Evolutionary conservation across 1,139 yeast genomes (phyloP), one percentile per base, ranked within the genome.

Genomic region (Nakaseomyces sp.): DNA sequence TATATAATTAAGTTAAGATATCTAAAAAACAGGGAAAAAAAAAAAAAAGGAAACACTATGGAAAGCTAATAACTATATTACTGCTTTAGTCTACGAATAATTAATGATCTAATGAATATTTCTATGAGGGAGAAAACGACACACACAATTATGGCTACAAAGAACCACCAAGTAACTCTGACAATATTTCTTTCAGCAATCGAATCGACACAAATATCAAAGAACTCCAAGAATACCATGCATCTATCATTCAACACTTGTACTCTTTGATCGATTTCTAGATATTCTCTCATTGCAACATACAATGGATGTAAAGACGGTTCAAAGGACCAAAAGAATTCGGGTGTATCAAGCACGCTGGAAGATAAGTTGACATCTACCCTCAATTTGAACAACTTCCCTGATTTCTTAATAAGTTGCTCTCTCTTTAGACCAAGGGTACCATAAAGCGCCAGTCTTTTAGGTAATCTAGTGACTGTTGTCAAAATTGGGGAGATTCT

Each of bases 251-350:
- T 91, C 43, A 91, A 72, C 4, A 91, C 96, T 58, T 86, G 88
- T 13, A 89, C 96, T 47, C 98, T 70, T 63, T 86, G 95, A 58
- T 89, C 97, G 50, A 91, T 88, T 63, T 91, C 98, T 48, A 91
- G 70, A 58, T 91, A 91, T 53, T 91, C 97, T 46, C 96, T 68
- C 46, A 89, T 83, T 0, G 96, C 97, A 31, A 76, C 73, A 63
- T 91, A 91, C 41, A 91, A 69, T 2, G 97, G 97, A 61, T 89
- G 94, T 50, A 91, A 72, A 30, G 95, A 89, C 3, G 98, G 98
- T 64, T 91, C 98, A 49, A 83, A 77, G 20, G 91, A 85, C 98
- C 98, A 91, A 63, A 91, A 91, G 57, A 87, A 88, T 47, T 86
- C 95, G 0, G 98, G 98, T 0, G 96, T 88, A 58, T 91, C 98